Evolutionary conservation across 192 early-diverging fungal species (phyloP), one percentile per base, ranked within the genome.

Genomic region (Coemansia sp.): DNA sequence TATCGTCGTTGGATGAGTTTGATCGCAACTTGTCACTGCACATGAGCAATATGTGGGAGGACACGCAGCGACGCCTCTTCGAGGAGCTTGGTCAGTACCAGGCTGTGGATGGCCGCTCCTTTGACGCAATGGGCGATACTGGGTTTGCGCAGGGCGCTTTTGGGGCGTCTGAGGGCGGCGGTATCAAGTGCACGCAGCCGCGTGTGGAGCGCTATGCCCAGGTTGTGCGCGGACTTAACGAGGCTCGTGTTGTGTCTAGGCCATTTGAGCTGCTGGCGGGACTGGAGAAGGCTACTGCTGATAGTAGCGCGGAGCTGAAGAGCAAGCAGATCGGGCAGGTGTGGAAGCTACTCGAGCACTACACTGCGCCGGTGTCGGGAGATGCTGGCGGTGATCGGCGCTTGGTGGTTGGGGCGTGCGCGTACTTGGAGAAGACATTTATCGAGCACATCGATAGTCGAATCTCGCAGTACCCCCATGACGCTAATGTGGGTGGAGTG

Each of bases 61-160:
- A 84, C 18, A 71, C 85, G 20, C 89, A 92, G 75, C 83, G 85
- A 28, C 77, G 85, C 6, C 83, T 95, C 50, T 92, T 95, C 73
- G 90, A 92, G 70, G 92, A 97, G 66, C 76, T 96, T 6, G 93
- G 92, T 33, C 89, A 92, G 67, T 76, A 83, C 63, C 78, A 84
- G 42, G 69, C 62, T 13, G 43, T 21, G 12, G 63, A 56, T 18
- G 59, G 26, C 18, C 35, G 28, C 31, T 56, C 34, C 31, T 3
- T 28, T 10, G 35, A 20, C 2, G 21, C 28, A 1, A 20, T 38
- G 26, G 23, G 23, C 0, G 34, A n/a, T 55, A 6, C 45, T 28
- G 2, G 18, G 6, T 39, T 14, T n/a, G 5, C 21, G 31, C 43
- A 33, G 9, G 14, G 28, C 18, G 52, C 57, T 5, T 77, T 77